Percentiles rank a stretch among this genome's conserved stretches.
These are phyloP conservation scores for Mariannaea elegans DNA, from an alignment of 2,329 filamentous ascomycete species.

Conservation along the genomic window DNA sequence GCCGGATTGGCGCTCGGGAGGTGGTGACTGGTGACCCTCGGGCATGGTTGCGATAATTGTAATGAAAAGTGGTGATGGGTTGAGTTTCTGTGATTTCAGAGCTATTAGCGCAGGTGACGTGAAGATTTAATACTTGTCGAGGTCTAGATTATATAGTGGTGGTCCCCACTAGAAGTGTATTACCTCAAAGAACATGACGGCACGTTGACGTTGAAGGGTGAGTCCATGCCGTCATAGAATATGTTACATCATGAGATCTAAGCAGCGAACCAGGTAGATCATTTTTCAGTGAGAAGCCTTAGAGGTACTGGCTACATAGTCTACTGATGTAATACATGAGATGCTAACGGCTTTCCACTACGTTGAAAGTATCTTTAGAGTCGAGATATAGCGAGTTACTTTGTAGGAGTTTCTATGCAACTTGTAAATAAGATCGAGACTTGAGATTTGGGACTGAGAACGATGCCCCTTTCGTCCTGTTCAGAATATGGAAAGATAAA, in stretches of 20 bases:
- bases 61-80: background rate
- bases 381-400: too few species aligned
- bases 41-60: slow-evolving; percentile 64
- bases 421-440: too few species aligned
- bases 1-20: slow-evolving; percentile 73
- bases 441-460: too few species aligned
- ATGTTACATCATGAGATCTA: slow-evolving; percentile 40
- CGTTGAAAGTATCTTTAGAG: too few species aligned
- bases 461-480: too few species aligned
- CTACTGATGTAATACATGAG: too few species aligned
- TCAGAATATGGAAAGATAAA: too few species aligned
- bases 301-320: too few species aligned
- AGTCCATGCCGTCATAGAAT: slow-evolving; percentile 39
- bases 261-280: too few species aligned
- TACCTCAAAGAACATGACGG: slow-evolving; percentile 24
- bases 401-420: too few species aligned
- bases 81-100: background rate
- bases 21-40: slow-evolving; percentile 80
- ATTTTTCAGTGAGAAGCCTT: too few species aligned
- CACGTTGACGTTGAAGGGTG: slow-evolving; percentile 35
- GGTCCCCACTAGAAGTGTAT: background rate
- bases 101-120: background rate
- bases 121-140: background rate
- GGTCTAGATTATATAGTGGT: slow-evolving; percentile 3
- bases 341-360: too few species aligned